Conservation (phyloP, 768 basidiomycete species). For the Agrocybe praecox region DNA sequence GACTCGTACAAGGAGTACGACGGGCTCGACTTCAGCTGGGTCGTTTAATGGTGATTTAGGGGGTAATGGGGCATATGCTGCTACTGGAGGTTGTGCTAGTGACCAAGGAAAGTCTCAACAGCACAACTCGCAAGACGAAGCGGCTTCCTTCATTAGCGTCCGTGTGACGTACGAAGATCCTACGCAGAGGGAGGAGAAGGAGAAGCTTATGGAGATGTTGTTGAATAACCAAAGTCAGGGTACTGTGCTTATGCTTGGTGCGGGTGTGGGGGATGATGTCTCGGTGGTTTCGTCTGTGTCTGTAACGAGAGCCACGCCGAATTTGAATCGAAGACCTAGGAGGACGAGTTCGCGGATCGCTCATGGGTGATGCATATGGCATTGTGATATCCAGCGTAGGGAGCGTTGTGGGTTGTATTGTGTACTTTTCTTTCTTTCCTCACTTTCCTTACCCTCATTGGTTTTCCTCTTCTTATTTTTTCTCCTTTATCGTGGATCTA, state of each 20-base stretch:
- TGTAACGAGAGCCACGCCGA: not conserved
- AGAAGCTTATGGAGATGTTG: constrained; percentile 58
- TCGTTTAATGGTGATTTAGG: no score
- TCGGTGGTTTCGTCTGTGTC: not conserved
- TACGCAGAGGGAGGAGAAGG: constrained; percentile 58
- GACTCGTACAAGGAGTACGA: not conserved
- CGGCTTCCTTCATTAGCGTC: constrained; percentile 19
- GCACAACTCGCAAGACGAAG: constrained; percentile 32
- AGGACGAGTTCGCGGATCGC: not conserved
- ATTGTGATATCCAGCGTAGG: no score
- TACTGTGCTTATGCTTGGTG: no score
- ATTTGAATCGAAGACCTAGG: not conserved
- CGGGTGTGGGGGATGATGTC: not conserved
- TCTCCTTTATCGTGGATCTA: no score
- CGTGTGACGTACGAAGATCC: constrained; percentile 73
- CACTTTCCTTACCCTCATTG: no score
- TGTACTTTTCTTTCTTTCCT: no score
- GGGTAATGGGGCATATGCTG: no score
- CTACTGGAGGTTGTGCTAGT: no score
- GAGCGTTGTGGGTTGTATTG: no score
- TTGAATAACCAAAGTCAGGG: not conserved
- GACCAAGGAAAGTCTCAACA: no score
- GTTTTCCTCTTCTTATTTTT: no score
- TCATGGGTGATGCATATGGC: not conserved
- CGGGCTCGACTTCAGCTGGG: no score